A percentile compares a stretch with the other conserved stretches of the same genome.
Evolutionary conservation across 495 filamentous ascomycete species (phyloP).

Genomic region (Podospora comata): DNA sequence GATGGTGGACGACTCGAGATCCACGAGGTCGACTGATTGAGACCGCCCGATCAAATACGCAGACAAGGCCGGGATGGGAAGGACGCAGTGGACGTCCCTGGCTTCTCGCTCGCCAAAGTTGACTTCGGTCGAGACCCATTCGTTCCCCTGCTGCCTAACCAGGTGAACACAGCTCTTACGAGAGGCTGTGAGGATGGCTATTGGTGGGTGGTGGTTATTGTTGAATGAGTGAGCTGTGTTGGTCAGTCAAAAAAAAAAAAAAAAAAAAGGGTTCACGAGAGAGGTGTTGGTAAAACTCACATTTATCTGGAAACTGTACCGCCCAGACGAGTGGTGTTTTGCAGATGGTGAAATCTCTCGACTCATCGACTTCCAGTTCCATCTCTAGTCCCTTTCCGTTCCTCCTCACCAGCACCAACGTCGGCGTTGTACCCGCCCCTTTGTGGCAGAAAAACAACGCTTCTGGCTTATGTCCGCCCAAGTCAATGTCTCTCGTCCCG

Average conservation of each 20-base stretch:
- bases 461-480: constrained; percentile 51
- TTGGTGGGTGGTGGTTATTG: constrained; percentile 12
- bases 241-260: neutral
- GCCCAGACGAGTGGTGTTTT: constrained; percentile 45
- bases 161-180: constrained; percentile 46
- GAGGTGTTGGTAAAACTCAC: constrained; percentile 25
- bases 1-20: constrained; percentile 46
- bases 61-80: constrained; percentile 45
- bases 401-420: constrained; percentile 54
- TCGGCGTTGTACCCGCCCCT: constrained; percentile 31
- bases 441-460: constrained; percentile 56
- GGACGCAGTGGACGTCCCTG: constrained; percentile 37
- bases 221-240: constrained; percentile 14
- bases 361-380: constrained; percentile 29
- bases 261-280: neutral
- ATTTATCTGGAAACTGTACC: constrained; percentile 39
- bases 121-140: constrained; percentile 40
- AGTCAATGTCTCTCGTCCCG: constrained; percentile 43
- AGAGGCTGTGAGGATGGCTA: constrained; percentile 41
- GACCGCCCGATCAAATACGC: constrained; percentile 45
- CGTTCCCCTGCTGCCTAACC: constrained; percentile 36
- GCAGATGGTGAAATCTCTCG: constrained; percentile 41
- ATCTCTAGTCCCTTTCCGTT: constrained; percentile 58
- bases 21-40: constrained; percentile 52
- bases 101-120: constrained; percentile 31